Base-by-base conservation (phyloP, 441 rosid genomes). In the Manihot esculenta region DNA sequence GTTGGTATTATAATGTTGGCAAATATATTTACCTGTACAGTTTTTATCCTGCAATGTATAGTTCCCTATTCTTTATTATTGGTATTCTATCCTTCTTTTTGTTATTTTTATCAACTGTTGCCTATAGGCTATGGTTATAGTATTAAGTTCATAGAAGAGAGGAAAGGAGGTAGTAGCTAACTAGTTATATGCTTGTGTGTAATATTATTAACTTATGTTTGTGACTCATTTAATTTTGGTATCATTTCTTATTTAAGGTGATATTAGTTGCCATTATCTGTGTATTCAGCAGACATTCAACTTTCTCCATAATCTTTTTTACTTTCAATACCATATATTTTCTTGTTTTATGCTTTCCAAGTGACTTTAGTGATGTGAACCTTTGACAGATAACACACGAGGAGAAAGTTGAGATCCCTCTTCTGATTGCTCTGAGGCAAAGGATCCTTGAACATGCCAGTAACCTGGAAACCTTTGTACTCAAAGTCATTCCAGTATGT, bases 341-440 rank as follows among this genome's bases (percentile, higher is more conserved):
- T 76, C 15, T 53, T 72, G 64, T 23, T 78, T 27, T 10, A 24
- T 64, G 27, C 49, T 44, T 73, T 55, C 45, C 54, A 15, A 21
- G 26, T 27, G 73, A 33, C 35, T 47, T 42, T 59, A 51, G 48
- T 72, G 73, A 69, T 64, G 59, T 71, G 44, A 62, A 23, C 48
- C 84, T 64, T 51, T 78, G 76, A 62, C 86, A 94, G 97, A 86
- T 94, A 63, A 76, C 65, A 14, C 66, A 62, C 10, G 93, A 88
- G 74, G 90, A 87, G 65, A 74, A 80, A 53, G 82, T 90, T 42
- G 94, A 88, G 68, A 76, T 70, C 48, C 97, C 97, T 0, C 87
- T 94, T 70, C 71, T 92, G 65, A 62, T 79, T 62, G 99, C 99
- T 54, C 66, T 94, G 73, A 86, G 90, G 80, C 90, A 90, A 77